phyloP scores from a whole-genome alignment of 2,329 filamentous ascomycete genomes.

The Fusarium sambucinum region DNA sequence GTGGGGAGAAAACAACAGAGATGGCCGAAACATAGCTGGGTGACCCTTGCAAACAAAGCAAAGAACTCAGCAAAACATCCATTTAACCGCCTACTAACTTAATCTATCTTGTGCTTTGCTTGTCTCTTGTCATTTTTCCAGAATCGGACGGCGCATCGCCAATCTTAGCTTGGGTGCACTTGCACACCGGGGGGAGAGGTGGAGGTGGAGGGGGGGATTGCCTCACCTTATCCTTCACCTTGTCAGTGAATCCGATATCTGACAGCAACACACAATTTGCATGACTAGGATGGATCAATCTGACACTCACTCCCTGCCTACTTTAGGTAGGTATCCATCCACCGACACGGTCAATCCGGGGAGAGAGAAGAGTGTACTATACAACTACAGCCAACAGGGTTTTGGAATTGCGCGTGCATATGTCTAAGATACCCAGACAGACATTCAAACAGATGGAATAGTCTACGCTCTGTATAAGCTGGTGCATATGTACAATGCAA shows the following conservation, averaged over 20 bases:
- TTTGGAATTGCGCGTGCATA: not conserved
- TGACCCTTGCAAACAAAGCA: conserved; percentile 31
- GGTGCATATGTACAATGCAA: not conserved
- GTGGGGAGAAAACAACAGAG: conserved; percentile 29
- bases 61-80: conserved; percentile 8
- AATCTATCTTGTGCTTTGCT: not conserved
- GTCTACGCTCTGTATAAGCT: conserved; percentile 2
- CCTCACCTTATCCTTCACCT: conserved; percentile 38
- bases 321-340: not conserved
- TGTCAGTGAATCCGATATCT: conserved; percentile 14
- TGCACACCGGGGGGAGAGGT: conserved; percentile 10
- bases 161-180: conserved; percentile 23
- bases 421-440: not conserved
- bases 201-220: not conserved
- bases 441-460: not conserved
- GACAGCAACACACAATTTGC: conserved; percentile 16
- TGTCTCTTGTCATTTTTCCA: conserved; percentile 33
- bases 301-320: conserved; percentile 1
- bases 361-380: conserved; percentile 19
- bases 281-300: conserved; percentile 7
- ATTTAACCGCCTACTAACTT: not conserved
- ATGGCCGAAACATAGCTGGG: conserved; percentile 16
- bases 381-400: conserved; percentile 6
- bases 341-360: conserved; percentile 31
- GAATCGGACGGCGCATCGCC: conserved; percentile 40